A percentile compares a stretch with the other conserved stretches of the same genome.
Conservation (phyloP, 345 rosid species). For the Lumnitzera racemosa region DNA sequence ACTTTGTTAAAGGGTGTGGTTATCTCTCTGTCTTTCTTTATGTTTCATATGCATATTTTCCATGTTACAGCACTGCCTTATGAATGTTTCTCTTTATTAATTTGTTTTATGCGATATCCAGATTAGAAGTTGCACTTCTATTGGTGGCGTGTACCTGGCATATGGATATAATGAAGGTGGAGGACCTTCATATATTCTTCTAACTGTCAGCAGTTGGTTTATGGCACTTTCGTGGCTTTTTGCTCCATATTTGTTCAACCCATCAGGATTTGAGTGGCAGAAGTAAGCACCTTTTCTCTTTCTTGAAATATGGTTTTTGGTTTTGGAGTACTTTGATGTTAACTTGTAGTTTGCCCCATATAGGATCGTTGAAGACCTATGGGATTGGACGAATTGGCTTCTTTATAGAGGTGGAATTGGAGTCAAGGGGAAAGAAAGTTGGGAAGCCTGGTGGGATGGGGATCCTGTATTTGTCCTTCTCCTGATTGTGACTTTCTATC, state of each 20-base stretch:
- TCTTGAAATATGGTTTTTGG: conserved; percentile 1
- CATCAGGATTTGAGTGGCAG: conserved; percentile 98
- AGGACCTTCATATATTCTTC: conserved; percentile 69
- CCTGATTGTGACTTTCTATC: not conserved
- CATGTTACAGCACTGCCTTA: not conserved
- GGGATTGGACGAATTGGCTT: conserved; percentile 99
- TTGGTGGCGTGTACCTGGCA: conserved; percentile 67
- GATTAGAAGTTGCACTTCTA: conserved; percentile 80
- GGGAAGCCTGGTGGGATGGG: conserved; percentile 99
- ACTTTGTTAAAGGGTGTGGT: conserved; percentile 79
- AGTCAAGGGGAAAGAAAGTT: conserved; percentile 95
- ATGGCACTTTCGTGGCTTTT: conserved; percentile 94
- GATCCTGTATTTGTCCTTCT: conserved; percentile 53
- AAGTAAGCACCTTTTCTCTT: conserved; percentile 41
- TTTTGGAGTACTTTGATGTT: conserved; percentile 3
- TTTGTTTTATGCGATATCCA: conserved; percentile 24
- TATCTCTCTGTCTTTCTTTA: conserved; percentile 18
- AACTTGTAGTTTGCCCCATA: conserved; percentile 12
- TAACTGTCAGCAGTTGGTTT: conserved; percentile 92
- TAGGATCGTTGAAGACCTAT: conserved; percentile 92
- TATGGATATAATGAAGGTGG: conserved; percentile 80
- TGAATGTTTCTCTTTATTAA: conserved; percentile 1
- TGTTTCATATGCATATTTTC: not conserved
- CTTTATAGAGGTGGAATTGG: conserved; percentile 98
- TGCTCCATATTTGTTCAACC: conserved; percentile 95